phyloP scores from a whole-genome alignment of 345 rosid genomes.

The Eucalyptus brandiana region DNA sequence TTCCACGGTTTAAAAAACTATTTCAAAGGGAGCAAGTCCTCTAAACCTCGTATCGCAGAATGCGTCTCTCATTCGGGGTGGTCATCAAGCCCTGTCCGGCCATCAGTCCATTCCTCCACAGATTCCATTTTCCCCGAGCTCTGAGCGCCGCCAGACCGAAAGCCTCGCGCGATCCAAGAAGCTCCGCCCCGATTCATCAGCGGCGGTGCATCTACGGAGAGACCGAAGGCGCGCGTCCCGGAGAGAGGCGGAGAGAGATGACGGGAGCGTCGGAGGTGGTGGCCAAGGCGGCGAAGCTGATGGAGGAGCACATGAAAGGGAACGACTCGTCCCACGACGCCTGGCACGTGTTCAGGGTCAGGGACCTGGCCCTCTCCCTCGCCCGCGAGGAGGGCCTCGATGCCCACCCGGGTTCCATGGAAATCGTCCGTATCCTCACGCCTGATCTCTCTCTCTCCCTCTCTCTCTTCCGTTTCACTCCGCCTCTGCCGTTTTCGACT shows the following conservation, averaged over 20 bases:
- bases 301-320: constrained; percentile 54
- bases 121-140: not conserved
- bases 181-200: not conserved
- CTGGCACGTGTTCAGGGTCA: constrained; percentile 67
- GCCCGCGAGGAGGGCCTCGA: constrained; percentile 82
- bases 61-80: not conserved
- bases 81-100: not conserved
- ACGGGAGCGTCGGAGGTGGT: not conserved
- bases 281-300: constrained; percentile 52
- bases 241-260: not conserved
- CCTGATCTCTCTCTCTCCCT: not conserved
- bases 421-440: constrained; percentile 24
- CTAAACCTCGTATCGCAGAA: not conserved
- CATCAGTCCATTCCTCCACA: not conserved
- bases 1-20: not conserved
- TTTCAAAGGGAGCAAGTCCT: no score
- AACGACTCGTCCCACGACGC: constrained; percentile 88
- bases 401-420: constrained; percentile 59
- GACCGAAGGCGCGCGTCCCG: not conserved
- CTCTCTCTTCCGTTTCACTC: not conserved
- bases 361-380: constrained; percentile 74
- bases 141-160: not conserved
- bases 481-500: not conserved
- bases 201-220: not conserved
- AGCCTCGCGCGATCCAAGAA: not conserved